Conservation (phyloP, 192 early-diverging fungal species). For the Piromyces finnis region DNA sequence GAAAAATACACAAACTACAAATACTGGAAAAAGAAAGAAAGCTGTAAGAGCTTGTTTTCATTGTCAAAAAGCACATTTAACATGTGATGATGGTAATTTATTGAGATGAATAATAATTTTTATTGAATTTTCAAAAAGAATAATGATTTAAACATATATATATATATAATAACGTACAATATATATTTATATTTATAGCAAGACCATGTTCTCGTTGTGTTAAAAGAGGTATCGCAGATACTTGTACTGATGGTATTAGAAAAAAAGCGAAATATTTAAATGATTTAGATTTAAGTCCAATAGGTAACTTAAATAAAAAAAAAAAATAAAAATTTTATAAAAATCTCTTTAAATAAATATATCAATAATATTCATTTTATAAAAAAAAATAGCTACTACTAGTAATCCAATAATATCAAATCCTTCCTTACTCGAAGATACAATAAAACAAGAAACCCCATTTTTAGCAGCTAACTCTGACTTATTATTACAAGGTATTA, state of each 20-base stretch:
- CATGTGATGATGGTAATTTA: conserved; percentile 45
- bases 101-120: no score
- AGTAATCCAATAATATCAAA: not conserved
- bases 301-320: conserved; percentile 1
- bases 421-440: not conserved
- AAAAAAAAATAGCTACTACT: no score
- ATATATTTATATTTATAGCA: not conserved
- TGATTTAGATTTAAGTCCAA: conserved; percentile 28
- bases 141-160: not conserved
- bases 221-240: conserved; percentile 51
- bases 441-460: not conserved
- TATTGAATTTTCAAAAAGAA: not conserved
- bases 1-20: not conserved
- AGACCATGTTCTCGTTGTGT: conserved; percentile 79
- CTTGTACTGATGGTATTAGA: conserved; percentile 66
- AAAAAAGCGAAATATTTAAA: conserved; percentile 87
- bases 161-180: not conserved
- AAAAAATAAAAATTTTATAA: conserved; percentile 5
- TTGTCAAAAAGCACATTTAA: conserved; percentile 57
- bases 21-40: conserved; percentile 15
- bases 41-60: conserved; percentile 44
- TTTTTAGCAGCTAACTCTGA: not conserved
- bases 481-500: not conserved
- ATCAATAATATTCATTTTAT: no score
- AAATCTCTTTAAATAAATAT: not conserved